These are phyloP conservation scores for Penicillium argentinense DNA, from an alignment of 495 filamentous ascomycete genomes.

Conservation along the genomic window DNA sequence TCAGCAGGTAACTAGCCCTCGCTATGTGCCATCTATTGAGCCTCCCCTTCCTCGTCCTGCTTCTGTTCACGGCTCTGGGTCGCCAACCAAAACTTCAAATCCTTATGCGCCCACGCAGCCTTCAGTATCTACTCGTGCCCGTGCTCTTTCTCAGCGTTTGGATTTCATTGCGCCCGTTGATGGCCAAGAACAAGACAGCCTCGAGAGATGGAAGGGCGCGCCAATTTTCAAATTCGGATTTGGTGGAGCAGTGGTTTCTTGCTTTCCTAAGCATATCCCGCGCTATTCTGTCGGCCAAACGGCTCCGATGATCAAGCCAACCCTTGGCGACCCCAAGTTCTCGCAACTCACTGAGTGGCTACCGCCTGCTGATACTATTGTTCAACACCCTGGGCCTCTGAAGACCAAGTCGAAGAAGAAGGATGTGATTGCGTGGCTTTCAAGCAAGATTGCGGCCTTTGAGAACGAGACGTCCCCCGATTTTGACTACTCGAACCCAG, in stretches of 20 bases:
- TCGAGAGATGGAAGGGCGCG: conserved; percentile 85
- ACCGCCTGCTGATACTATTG: conserved; percentile 65
- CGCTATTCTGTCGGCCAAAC: conserved; percentile 74
- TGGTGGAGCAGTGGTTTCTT: conserved; percentile 77
- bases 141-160: conserved; percentile 44
- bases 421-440: conserved; percentile 82
- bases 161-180: conserved; percentile 68
- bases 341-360: conserved; percentile 67
- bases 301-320: conserved; percentile 76
- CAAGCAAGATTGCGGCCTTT: conserved; percentile 65
- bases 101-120: conserved; percentile 35
- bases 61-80: conserved; percentile 60
- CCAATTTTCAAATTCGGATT: conserved; percentile 88
- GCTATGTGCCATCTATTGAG: conserved; percentile 49
- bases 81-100: conserved; percentile 43
- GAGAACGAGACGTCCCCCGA: conserved; percentile 59
- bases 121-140: conserved; percentile 28
- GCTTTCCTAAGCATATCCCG: conserved; percentile 85
- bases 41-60: conserved; percentile 63
- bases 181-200: conserved; percentile 73
- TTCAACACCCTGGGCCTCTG: conserved; percentile 86
- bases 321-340: conserved; percentile 79
- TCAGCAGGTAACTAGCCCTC: conserved; percentile 50
- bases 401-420: conserved; percentile 93
- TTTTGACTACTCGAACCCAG: conserved; percentile 47